Evolutionary conservation across 163 green algal genomes (phyloP).

Genomic region (Picocystis sp.): DNA sequence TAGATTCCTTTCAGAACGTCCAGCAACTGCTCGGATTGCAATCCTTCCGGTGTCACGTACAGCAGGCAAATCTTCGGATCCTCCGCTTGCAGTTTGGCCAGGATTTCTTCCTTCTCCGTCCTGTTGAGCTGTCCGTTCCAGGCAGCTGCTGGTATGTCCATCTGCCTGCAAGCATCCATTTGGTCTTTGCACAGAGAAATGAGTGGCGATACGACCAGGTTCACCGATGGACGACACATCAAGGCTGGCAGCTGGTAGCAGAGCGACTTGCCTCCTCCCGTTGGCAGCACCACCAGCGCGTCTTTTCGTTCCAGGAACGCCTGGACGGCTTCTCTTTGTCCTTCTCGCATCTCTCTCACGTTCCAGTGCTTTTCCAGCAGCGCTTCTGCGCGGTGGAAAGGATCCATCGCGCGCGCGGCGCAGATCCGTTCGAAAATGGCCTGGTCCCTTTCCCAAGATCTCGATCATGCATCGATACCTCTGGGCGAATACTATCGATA

Average conservation of each 20-base stretch:
- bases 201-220: constrained; percentile 45
- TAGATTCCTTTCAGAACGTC: constrained; percentile 27
- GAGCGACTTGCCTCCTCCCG: constrained; percentile 43
- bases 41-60: constrained; percentile 58
- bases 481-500: too few relatives aligned
- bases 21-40: constrained; percentile 24
- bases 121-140: constrained; percentile 35
- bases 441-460: too few relatives aligned
- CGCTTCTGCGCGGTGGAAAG: too few relatives aligned
- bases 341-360: too few relatives aligned
- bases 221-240: constrained; percentile 23
- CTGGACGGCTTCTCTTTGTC: constrained; percentile 18
- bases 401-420: too few relatives aligned
- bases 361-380: too few relatives aligned
- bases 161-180: constrained; percentile 12
- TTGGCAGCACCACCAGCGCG: constrained; percentile 34
- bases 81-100: constrained; percentile 20
- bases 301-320: constrained; percentile 26
- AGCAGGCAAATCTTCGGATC: constrained; percentile 39
- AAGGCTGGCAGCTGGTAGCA: constrained; percentile 42
- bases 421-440: too few relatives aligned
- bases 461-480: too few relatives aligned
- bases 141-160: constrained; percentile 18
- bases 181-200: constrained; percentile 57
- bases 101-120: constrained; percentile 12